phyloP scores from a whole-genome alignment of 139 green algal species.

The Coccomyxa sp. region DNA sequence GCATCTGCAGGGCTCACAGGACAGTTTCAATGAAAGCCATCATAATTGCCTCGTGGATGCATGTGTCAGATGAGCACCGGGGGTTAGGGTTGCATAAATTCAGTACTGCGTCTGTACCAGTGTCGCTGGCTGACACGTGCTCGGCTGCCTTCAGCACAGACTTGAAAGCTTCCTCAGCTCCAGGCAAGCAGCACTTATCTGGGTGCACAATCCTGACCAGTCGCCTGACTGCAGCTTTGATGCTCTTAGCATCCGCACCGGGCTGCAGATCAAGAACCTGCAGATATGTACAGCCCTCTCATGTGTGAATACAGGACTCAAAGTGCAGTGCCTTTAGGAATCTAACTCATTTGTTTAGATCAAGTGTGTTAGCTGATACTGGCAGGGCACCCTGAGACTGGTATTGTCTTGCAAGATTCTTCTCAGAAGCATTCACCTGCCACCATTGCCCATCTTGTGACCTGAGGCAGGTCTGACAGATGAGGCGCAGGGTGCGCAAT shows the following conservation, averaged over 20 bases:
- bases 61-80: not conserved
- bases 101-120: not conserved
- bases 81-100: not conserved
- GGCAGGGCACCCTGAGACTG: too few relatives aligned
- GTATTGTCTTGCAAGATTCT: too few relatives aligned
- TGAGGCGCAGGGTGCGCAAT: too few relatives aligned
- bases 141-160: slow-evolving; percentile 1
- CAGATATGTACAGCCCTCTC: not conserved
- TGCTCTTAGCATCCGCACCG: not conserved
- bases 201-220: slow-evolving; percentile 10
- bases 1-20: not conserved
- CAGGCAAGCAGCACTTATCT: slow-evolving; percentile 12
- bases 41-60: not conserved
- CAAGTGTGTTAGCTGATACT: too few relatives aligned
- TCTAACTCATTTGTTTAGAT: too few relatives aligned
- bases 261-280: slow-evolving; percentile 4
- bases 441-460: not conserved
- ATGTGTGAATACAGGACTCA: too few relatives aligned
- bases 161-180: slow-evolving; percentile 16
- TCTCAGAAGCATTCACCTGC: not conserved
- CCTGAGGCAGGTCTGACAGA: too few relatives aligned
- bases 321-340: too few relatives aligned
- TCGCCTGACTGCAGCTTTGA: slow-evolving; percentile 4
- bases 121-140: not conserved
- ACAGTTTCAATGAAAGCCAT: not conserved